These are phyloP conservation scores for Glaciozyma martinii DNA, from an alignment of 768 basidiomycete species.

Conservation along the genomic window DNA sequence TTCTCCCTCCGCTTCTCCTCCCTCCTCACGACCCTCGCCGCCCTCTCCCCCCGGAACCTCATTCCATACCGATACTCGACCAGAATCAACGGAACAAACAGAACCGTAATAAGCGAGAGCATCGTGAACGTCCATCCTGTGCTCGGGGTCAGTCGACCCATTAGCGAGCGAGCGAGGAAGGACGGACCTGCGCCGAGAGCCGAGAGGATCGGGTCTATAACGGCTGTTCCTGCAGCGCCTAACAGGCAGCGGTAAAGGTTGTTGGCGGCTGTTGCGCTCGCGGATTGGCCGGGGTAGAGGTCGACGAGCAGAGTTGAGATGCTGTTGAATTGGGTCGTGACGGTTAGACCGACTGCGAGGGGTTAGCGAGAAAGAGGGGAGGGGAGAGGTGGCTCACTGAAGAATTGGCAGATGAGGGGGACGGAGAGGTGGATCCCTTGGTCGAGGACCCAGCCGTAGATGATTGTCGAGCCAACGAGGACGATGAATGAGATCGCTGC, in stretches of 20 bases:
- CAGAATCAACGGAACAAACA: conserved; percentile 18
- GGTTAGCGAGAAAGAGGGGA: background rate
- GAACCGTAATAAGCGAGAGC: conserved; percentile 14
- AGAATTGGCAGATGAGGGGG: conserved; percentile 37
- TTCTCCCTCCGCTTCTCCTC: background rate
- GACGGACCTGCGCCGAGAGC: conserved; percentile 15
- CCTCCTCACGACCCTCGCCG: background rate
- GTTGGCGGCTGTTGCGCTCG: conserved; percentile 38
- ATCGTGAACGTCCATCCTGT: conserved; percentile 26
- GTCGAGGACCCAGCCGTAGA: conserved; percentile 37
- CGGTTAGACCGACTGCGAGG: conserved; percentile 18
- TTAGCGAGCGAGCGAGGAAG: background rate
- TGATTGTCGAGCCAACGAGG: conserved; percentile 21
- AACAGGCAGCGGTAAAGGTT: conserved; percentile 31
- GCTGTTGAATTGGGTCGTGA: conserved; percentile 5
- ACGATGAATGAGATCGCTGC: conserved; percentile 27
- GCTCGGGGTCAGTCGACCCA: background rate
- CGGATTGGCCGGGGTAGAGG: conserved; percentile 38
- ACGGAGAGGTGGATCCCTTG: conserved; percentile 31
- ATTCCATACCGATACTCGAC: conserved; percentile 25
- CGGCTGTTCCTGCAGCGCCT: conserved; percentile 19
- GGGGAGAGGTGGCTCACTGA: conserved; percentile 16
- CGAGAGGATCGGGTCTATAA: conserved; percentile 24
- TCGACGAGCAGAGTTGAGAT: conserved; percentile 35
- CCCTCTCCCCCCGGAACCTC: background rate